Percentiles rank a stretch among this genome's conserved stretches.
phyloP scores from a whole-genome alignment of 352 stramenopile genomes.

The Phytopythium oedochilum region DNA sequence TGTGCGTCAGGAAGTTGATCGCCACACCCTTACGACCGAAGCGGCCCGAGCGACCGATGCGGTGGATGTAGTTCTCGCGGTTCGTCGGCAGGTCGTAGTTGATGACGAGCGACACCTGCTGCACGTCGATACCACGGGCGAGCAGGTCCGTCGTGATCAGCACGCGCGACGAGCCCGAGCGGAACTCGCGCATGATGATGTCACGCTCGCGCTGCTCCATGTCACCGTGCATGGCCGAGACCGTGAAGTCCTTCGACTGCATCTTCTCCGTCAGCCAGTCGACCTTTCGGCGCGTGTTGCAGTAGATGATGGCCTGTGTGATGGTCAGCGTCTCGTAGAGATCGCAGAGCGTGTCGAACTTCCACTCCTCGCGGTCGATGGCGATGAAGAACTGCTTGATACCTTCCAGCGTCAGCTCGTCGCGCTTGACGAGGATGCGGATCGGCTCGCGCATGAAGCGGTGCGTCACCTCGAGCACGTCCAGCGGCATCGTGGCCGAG shows the following conservation, averaged over 20 bases:
- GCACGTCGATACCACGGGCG: conserved; percentile 99
- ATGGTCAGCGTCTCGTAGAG: conserved; percentile 99
- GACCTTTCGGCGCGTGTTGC: conserved; percentile 99
- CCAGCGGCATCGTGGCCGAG: conserved; percentile 98
- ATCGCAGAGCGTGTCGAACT: conserved; percentile 99
- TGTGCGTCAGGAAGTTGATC: conserved; percentile 99
- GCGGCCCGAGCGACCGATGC: conserved; percentile 99
- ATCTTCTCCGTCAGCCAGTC: conserved; percentile 99
- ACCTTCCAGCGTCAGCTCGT: conserved; percentile 99
- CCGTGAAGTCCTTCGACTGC: conserved; percentile 98
- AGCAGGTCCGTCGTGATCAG: conserved; percentile 99
- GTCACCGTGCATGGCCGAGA: conserved; percentile 99
- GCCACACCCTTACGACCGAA: conserved; percentile 99
- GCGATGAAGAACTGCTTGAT: conserved; percentile 99
- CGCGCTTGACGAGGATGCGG: conserved; percentile 99
- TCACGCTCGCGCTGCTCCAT: conserved; percentile 99
- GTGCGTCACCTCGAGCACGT: conserved; percentile 98
- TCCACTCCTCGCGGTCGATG: conserved; percentile 99
- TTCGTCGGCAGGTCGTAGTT: conserved; percentile 99
- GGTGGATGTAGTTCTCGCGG: conserved; percentile 99
- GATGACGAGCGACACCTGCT: conserved; percentile 98
- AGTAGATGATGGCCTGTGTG: conserved; percentile 99
- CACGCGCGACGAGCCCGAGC: conserved; percentile 97
- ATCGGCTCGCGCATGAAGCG: conserved; percentile 99
- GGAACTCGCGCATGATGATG: conserved; percentile 99